Evolutionary conservation across 2,329 filamentous ascomycete genomes (phyloP), one percentile per base, ranked within the genome.

Genomic region (Apiospora kogelbergensis): DNA sequence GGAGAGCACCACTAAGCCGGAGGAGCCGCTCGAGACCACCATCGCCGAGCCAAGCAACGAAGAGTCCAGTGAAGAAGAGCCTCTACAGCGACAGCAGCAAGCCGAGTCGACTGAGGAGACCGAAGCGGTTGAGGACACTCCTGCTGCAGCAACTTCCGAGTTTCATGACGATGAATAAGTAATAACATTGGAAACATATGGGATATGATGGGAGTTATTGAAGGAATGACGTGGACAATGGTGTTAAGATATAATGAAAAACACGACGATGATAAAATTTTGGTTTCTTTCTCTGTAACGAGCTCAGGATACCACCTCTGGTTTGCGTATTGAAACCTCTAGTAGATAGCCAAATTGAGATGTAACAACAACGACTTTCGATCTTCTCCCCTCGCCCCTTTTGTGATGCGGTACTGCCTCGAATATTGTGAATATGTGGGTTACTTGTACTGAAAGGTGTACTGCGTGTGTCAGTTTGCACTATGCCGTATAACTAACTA

Each of bases 331-430:
- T n/a, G 53, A 60, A 30, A 60, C 53, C 15, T 6, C 53, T 37
- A 20, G 48, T 60, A 60, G 53, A 60, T 60, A 60, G 53, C 53
- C 53, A 60, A 60, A 60, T 60, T 60, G 53, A 37, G 20, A 33
- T 60, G 53, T 60, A 60, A 60, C 30, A 60, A 60, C 20, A 60
- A 37, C 4, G 20, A 37, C 53, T n/a, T 37, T 60, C 7, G 30
- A 37, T 37, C 17, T 37, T n/a, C 9, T 24, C 30, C 11, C 45
- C 48, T 17, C 13, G 10, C 13, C 22, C 13, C 6, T 6, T 10
- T 30, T 37, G 53, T 60, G 53, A n/a, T 60, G 30, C 22, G 3
- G 1, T 37, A n/a, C 1, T 60, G 9, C 30, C 6, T 37, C 26
- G 7, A 9, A 30, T 1, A 1, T 1, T 37, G 9, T 37, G 4